Evolutionary conservation across 768 basidiomycete species (phyloP).

Genomic region (Grammothele lineata): DNA sequence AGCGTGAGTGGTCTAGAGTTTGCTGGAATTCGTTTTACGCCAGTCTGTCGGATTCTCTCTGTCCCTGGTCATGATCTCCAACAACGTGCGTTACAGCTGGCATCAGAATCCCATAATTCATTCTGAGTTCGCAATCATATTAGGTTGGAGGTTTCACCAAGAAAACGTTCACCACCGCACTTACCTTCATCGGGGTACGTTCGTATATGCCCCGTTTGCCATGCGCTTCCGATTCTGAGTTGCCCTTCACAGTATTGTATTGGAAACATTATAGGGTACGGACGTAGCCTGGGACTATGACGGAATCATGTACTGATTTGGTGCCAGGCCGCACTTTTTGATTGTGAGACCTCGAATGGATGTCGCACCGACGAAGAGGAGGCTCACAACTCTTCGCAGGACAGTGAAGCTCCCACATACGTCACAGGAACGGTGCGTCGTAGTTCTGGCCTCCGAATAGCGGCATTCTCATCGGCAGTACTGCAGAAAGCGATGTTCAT

Average conservation of each 20-base stretch:
- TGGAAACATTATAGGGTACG: slow-evolving; percentile 17
- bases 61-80: slow-evolving; percentile 27
- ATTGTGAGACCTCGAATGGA: slow-evolving; percentile 4
- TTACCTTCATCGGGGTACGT: slow-evolving; percentile 25
- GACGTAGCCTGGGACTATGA: too few species aligned
- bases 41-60: slow-evolving; percentile 24
- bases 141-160: slow-evolving; percentile 29
- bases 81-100: slow-evolving; percentile 11
- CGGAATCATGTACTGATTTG: background rate
- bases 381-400: background rate
- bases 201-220: too few species aligned
- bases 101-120: too few species aligned
- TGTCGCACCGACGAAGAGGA: background rate
- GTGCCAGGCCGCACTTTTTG: slow-evolving; percentile 12
- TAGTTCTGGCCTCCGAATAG: background rate
- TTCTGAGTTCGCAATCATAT: too few species aligned
- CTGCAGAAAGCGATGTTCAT: slow-evolving; percentile 17
- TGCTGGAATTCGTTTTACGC: too few species aligned
- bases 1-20: too few species aligned
- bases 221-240: too few species aligned
- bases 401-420: slow-evolving; percentile 15
- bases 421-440: slow-evolving; percentile 9
- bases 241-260: slow-evolving; percentile 12
- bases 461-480: too few species aligned
- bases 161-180: slow-evolving; percentile 25